Base-by-base conservation (phyloP, 2,329 filamentous ascomycete genomes). In the Penicillium sp. region DNA sequence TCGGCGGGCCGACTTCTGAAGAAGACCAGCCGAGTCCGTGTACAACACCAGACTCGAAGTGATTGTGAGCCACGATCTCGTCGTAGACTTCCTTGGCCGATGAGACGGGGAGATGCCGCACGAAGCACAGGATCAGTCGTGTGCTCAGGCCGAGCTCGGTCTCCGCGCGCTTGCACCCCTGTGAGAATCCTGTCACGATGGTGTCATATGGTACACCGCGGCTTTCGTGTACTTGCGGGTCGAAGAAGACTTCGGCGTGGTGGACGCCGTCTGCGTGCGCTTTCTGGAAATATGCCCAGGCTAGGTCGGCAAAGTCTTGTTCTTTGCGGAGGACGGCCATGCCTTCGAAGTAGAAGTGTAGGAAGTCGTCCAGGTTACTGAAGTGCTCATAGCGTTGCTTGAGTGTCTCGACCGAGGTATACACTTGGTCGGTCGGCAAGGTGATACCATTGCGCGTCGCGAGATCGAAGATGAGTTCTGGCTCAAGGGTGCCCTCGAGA, bases 211-310 rank as follows among this genome's bases (percentile, higher is more conserved):
- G 62, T 4, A 92, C 75, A 5, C 86, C 86, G 18, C 88, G 81
- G 13, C 74, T 75, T 5, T 84, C 81, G 71, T 92, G 89, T 1
- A 87, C 88, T 72, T 92, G 89, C 2, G 89, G 89, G 70, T 92
- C 89, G 75, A 92, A 92, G 76, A 91, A 92, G 61, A 91, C 81
- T 72, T 92, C 89, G 14, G 87, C 87, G 67, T 92, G 89, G 47
- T 83, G 79, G 2, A 92, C 85, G 37, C 84, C 84, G 59, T 90
- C 85, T 2, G 75, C 74, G 32, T 84, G 79, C 2, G 87, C 89
- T 56, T 81, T 83, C 32, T 78, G 67, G 70, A 92, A 88, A 75
- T 92, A 92, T 59, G 83, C 82, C 78, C 84, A 89, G 5, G 87
- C 88, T 11, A 93, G 79, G 51, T 82, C 82, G 69, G 89, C 86